Conservation (phyloP, 495 filamentous ascomycete genomes). For the Aspergillus cristatus region DNA sequence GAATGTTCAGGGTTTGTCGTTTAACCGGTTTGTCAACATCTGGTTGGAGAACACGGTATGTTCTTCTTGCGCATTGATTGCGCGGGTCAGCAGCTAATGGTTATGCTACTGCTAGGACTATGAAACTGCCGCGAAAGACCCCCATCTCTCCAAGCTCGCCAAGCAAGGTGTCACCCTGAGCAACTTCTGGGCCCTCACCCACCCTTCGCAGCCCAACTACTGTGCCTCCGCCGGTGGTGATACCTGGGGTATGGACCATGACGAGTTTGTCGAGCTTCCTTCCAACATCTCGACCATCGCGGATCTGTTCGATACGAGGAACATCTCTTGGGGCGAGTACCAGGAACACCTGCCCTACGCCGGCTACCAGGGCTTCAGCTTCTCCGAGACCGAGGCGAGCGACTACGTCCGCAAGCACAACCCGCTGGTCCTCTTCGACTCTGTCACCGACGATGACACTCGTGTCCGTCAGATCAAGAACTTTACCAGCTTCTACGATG, state of each 20-base stretch:
- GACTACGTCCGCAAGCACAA: conserved; percentile 74
- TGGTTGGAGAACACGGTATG: conserved; percentile 66
- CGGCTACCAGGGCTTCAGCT: conserved; percentile 53
- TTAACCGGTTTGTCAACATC: conserved; percentile 58
- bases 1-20: conserved; percentile 51
- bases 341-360: conserved; percentile 59
- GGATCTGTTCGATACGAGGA: conserved; percentile 58
- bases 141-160: conserved; percentile 47
- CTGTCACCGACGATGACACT: conserved; percentile 41
- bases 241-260: conserved; percentile 60
- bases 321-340: conserved; percentile 61
- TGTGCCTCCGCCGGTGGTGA: conserved; percentile 53
- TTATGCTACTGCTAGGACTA: conserved; percentile 37
- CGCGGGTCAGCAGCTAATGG: too few relatives aligned
- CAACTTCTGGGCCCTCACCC: conserved; percentile 55
- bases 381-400: conserved; percentile 37
- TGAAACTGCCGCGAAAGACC: conserved; percentile 36
- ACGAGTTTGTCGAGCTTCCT: conserved; percentile 47
- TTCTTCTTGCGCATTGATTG: conserved; percentile 5
- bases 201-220: conserved; percentile 68
- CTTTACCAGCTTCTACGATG: conserved; percentile 50
- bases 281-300: conserved; percentile 56
- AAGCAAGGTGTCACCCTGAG: conserved; percentile 51
- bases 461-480: conserved; percentile 57
- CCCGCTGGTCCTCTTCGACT: conserved; percentile 51